These are phyloP conservation scores for Scheffersomyces lignicola DNA, from an alignment of 1,139 yeast genomes.

Conservation along the genomic window DNA sequence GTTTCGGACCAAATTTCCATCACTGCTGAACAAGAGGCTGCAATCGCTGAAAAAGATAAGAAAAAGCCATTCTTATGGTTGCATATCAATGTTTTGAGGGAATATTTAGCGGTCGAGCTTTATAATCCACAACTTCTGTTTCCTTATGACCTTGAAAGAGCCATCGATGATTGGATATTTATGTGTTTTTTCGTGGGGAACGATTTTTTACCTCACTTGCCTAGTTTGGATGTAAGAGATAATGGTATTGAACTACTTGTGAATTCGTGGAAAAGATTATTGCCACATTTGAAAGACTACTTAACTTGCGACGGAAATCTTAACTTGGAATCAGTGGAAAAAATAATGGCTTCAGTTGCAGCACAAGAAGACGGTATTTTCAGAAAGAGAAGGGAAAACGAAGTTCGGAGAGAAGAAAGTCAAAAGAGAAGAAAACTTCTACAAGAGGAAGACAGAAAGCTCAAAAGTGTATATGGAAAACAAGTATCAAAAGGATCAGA, in stretches of 20 bases:
- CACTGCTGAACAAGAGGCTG: constrained; percentile 60
- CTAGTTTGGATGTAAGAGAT: constrained; percentile 92
- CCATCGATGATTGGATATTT: constrained; percentile 98
- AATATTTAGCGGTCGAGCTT: constrained; percentile 83
- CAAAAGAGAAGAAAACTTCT: constrained; percentile 57
- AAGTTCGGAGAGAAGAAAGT: constrained; percentile 62
- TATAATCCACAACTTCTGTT: constrained; percentile 68
- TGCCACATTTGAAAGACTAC: constrained; percentile 70
- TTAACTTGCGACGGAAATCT: constrained; percentile 88
- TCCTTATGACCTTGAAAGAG: constrained; percentile 86
- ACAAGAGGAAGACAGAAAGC: constrained; percentile 40
- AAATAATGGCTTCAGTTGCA: constrained; percentile 64
- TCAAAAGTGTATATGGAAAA: constrained; percentile 34
- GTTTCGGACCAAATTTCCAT: constrained; percentile 54
- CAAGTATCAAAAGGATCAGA: constrained; percentile 64
- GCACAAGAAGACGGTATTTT: constrained; percentile 80
- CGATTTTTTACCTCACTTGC: constrained; percentile 96
- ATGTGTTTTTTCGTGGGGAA: constrained; percentile 99
- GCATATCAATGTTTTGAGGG: constrained; percentile 83
- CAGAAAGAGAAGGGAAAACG: constrained; percentile 64
- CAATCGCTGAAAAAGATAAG: constrained; percentile 55
- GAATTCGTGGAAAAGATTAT: constrained; percentile 74
- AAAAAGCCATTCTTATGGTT: constrained; percentile 93
- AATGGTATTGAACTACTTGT: constrained; percentile 85
- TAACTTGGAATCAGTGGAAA: constrained; percentile 74